These are phyloP conservation scores for Plectranthus barbatus DNA, from an alignment of 257 asterid genomes.

Conservation along the genomic window DNA sequence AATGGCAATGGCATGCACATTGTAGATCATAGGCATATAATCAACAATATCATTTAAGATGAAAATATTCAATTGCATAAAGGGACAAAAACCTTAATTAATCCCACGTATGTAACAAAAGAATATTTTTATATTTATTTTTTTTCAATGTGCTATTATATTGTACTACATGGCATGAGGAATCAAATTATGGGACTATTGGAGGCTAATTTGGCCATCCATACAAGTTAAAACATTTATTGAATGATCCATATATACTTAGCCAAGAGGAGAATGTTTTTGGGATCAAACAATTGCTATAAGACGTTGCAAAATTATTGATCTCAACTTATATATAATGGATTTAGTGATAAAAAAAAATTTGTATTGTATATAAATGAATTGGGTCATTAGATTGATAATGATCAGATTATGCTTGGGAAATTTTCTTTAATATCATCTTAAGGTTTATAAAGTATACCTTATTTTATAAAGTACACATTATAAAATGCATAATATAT, in stretches of 20 bases:
- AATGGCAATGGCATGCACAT: neutral
- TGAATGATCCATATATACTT: constrained; percentile 9
- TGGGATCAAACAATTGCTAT: constrained; percentile 20
- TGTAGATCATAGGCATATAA: too few species aligned
- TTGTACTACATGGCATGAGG: neutral
- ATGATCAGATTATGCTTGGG: too few species aligned
- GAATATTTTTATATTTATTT: neutral
- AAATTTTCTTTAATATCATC: too few species aligned
- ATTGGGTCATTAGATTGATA: too few species aligned
- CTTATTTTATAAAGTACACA: too few species aligned
- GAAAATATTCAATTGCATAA: neutral
- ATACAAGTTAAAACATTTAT: neutral
- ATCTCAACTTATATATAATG: neutral
- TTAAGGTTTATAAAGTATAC: too few species aligned
- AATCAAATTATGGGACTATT: neutral
- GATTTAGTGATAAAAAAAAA: too few species aligned
- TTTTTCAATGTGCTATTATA: neutral
- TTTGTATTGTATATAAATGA: too few species aligned
- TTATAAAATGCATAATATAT: too few species aligned
- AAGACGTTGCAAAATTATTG: constrained; percentile 16
- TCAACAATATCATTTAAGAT: neutral
- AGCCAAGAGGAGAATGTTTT: constrained; percentile 11
- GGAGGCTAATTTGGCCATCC: constrained; percentile 6
- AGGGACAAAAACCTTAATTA: neutral
- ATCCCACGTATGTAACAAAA: neutral